Conservation (phyloP, 768 basidiomycete genomes). For the Podaxis sp. region DNA sequence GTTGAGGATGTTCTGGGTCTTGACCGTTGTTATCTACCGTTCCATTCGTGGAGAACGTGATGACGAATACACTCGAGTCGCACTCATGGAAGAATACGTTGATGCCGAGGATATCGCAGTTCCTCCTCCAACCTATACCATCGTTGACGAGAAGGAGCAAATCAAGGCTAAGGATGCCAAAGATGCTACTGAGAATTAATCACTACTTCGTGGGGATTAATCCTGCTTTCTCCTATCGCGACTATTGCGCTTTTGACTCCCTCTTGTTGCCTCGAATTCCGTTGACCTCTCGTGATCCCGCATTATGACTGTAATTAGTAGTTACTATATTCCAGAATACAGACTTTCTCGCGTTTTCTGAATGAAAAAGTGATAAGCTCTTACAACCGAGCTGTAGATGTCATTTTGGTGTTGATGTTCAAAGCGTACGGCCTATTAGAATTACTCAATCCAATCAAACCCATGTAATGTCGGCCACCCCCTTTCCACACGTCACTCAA, state of each 20-base stretch:
- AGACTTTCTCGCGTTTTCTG: no score
- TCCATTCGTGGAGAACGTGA: conserved; percentile 41
- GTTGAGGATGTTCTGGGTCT: conserved; percentile 76
- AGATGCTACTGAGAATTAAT: conserved; percentile 8
- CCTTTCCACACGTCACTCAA: no score
- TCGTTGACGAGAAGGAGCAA: conserved; percentile 48
- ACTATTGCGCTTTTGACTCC: neutral
- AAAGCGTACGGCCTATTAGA: no score
- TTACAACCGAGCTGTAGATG: no score
- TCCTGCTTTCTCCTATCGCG: neutral
- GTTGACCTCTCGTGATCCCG: neutral
- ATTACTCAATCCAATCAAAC: no score
- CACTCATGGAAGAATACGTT: conserved; percentile 40
- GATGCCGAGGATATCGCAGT: conserved; percentile 47
- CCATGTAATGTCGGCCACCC: no score
- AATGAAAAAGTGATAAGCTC: no score
- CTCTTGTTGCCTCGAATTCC: neutral
- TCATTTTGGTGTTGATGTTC: no score
- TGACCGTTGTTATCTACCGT: conserved; percentile 61
- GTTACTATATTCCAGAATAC: no score
- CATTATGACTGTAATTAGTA: neutral
- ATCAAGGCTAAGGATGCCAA: conserved; percentile 16
- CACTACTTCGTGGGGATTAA: neutral
- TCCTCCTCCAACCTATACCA: conserved; percentile 55
- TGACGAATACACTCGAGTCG: conserved; percentile 34